Base-by-base conservation (phyloP, 78 protist genomes). In the Polysphondylium violaceum region DNA sequence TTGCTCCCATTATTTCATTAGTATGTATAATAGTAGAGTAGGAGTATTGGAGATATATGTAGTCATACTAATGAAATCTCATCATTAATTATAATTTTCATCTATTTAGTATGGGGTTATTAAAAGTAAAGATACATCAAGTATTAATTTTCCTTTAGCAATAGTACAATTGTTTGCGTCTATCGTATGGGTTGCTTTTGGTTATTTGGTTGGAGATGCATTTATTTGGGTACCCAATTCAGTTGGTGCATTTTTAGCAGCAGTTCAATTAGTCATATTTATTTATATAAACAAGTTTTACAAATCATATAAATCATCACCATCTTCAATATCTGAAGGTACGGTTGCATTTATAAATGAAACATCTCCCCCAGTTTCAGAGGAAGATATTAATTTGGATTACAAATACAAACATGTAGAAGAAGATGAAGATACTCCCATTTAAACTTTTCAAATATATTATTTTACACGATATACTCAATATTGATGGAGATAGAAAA, bases 151-250 rank as follows among this genome's bases (percentile, higher is more conserved):
- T 25, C 79, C 69, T 58, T 41, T 81, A 2, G 59, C 61, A 69
- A 21, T 69, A 21, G 19, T 40, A 19, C 41, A 68, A 17, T 36
- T 43, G 23, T 21, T 69, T 8, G 76, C 90, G 9, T 76, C 59
- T 7, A 44, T 58, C 17, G 47, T 27, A 19, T 81, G 90, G 90
- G 41, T 60, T 5, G 16, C 55, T 11, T 81, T 58, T 56, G 90
- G 90, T 58, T 0, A 69, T 6, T 33, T 81, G 43, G 63, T 40
- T 3, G 1, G 58, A 33, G 77, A 81, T 58, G 19, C 21, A 69
- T 81, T 69, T 58, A 69, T 81, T 25, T 53, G 27, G 29, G 51
- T 69, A 58, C 90, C 90, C 53, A 81, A 81, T 69, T 25, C 41
- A 17, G 58, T 33, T 25, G 90, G 90, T 43, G 90, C 90, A 53